Percentiles rank a stretch among this genome's conserved stretches.
Evolutionary conservation across 1,139 yeast species (phyloP).

Genomic region (Protomyces lactucae-debilis): DNA sequence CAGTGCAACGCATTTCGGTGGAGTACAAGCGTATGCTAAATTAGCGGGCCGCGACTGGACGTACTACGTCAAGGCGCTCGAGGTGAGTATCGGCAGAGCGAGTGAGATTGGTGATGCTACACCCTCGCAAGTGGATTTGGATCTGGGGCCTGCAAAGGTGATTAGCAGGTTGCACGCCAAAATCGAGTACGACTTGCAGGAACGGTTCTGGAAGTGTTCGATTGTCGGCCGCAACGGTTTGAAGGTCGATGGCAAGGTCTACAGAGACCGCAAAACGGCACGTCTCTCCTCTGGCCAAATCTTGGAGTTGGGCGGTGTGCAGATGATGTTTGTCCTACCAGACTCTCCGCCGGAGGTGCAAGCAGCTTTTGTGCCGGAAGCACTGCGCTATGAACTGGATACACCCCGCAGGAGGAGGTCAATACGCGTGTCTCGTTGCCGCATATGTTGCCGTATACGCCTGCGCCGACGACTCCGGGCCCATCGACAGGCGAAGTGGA

Average conservation of each 20-base stretch:
- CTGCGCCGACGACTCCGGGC: background rate
- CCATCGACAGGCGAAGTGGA: conserved; percentile 13
- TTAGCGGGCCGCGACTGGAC: conserved; percentile 66
- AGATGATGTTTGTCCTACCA: conserved; percentile 97
- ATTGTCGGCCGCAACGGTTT: conserved; percentile 91
- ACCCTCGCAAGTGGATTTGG: conserved; percentile 62
- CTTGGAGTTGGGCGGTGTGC: conserved; percentile 92
- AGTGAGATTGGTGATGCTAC: conserved; percentile 34
- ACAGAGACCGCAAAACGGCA: conserved; percentile 47
- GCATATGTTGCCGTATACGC: background rate
- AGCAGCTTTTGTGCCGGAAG: conserved; percentile 8
- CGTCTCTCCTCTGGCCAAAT: conserved; percentile 46
- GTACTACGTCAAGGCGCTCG: conserved; percentile 77
- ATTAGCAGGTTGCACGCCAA: conserved; percentile 87
- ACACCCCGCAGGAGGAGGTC: background rate
- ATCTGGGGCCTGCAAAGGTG: conserved; percentile 93
- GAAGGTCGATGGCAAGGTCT: conserved; percentile 60
- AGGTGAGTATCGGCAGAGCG: conserved; percentile 75
- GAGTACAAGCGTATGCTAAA: conserved; percentile 85
- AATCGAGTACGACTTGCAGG: conserved; percentile 67
- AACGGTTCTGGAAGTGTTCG: conserved; percentile 78
- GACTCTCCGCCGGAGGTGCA: conserved; percentile 62
- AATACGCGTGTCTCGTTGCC: background rate
- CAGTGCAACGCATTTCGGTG: conserved; percentile 57
- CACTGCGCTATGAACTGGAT: background rate